A percentile compares a stretch with the other conserved stretches of the same genome.
Conservation (phyloP, 2,329 filamentous ascomycete genomes). For the Neophaeococcomyces mojaviensis region DNA sequence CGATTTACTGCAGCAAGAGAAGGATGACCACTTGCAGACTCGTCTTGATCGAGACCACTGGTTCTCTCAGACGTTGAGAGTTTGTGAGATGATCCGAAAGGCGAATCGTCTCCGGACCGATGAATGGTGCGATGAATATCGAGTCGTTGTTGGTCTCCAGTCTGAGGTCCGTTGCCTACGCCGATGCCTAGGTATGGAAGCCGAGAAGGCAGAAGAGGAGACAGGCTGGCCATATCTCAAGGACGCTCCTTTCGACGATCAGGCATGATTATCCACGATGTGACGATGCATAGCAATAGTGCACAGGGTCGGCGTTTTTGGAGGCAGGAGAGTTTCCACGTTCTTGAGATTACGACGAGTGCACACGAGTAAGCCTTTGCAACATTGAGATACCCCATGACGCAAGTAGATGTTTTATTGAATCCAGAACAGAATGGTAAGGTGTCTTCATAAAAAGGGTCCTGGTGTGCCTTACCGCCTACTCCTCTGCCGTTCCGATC, state of each 20-base stretch:
- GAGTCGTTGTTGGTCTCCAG: constrained; percentile 40
- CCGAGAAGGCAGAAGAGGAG: constrained; percentile 42
- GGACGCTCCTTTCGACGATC: constrained; percentile 30
- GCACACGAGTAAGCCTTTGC: too few species aligned
- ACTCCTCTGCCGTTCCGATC: too few species aligned
- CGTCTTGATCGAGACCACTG: constrained; percentile 44
- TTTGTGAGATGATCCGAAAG: constrained; percentile 42
- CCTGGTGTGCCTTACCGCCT: too few species aligned
- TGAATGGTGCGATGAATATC: constrained; percentile 39
- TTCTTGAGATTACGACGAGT: too few species aligned
- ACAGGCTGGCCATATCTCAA: constrained; percentile 43
- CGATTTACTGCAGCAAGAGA: constrained; percentile 42
- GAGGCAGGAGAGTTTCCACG: too few species aligned
- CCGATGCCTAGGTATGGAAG: constrained; percentile 41
- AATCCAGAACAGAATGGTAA: too few species aligned
- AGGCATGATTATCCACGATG: neutral
- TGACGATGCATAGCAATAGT: neutral
- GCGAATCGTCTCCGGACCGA: constrained; percentile 41
- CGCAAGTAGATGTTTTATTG: too few species aligned
- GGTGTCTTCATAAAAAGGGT: too few species aligned
- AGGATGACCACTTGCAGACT: constrained; percentile 41
- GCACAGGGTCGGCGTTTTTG: neutral
- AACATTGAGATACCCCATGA: too few species aligned
- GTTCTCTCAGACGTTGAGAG: constrained; percentile 41
- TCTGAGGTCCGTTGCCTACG: constrained; percentile 43